Evolutionary conservation across 179 eudicot species (phyloP).

Genomic region (Gypsophila paniculata): DNA sequence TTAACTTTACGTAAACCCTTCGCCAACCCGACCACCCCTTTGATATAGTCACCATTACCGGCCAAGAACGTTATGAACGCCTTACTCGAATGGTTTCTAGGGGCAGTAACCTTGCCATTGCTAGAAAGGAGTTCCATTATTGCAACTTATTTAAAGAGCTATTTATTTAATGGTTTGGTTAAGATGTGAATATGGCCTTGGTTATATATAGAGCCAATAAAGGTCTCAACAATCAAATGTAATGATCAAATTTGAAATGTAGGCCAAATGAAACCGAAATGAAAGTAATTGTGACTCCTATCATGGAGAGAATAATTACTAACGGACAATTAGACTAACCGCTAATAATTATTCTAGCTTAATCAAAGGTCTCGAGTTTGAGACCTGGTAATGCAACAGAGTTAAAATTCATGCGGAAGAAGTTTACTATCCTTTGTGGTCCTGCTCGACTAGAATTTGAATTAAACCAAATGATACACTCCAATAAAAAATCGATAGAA

Average conservation of each 20-base stretch:
- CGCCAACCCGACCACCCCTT: slow-evolving; percentile 4
- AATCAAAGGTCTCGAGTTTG: no score
- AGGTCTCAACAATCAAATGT: not conserved
- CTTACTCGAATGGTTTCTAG: not conserved
- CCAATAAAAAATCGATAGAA: no score
- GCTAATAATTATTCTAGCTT: no score
- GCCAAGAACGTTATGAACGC: slow-evolving; percentile 11
- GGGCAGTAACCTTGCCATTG: not conserved
- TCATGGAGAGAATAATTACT: no score
- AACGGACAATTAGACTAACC: no score
- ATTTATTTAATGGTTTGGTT: not conserved
- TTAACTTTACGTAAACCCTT: slow-evolving; percentile 13
- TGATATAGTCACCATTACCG: slow-evolving; percentile 6
- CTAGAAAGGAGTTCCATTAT: not conserved
- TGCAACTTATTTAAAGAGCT: not conserved
- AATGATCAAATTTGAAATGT: not conserved
- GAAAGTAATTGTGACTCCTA: slow-evolving; percentile 2
- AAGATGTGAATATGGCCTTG: not conserved
- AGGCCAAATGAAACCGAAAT: not conserved
- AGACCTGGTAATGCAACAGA: no score
- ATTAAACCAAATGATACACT: no score
- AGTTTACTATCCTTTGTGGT: no score
- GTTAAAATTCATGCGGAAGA: no score
- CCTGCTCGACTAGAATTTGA: no score
- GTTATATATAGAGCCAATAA: not conserved